phyloP scores from a whole-genome alignment of 352 stramenopile species.

The Globisporangium emineosum region DNA sequence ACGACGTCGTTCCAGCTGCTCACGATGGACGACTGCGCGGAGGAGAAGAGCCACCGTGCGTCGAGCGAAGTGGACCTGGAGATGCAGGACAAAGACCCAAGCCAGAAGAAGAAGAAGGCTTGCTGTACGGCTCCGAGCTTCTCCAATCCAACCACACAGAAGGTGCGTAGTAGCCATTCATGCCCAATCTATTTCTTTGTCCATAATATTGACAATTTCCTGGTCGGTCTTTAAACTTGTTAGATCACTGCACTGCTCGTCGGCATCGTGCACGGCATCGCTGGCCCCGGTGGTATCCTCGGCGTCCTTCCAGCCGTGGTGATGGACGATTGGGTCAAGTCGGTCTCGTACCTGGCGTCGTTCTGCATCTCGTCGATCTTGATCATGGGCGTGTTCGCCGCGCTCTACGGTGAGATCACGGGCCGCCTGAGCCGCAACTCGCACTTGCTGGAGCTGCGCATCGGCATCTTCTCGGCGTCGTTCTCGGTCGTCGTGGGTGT shows the following conservation, averaged over 20 bases:
- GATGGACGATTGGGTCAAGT: constrained; percentile 64
- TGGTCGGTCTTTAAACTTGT: neutral
- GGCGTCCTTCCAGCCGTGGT: constrained; percentile 85
- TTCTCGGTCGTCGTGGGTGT: constrained; percentile 76
- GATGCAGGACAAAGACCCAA: constrained; percentile 9
- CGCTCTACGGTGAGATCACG: constrained; percentile 77
- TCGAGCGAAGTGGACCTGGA: neutral
- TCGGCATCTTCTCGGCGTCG: constrained; percentile 68
- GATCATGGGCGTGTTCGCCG: constrained; percentile 90
- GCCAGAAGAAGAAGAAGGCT: constrained; percentile 19
- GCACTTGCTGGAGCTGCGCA: constrained; percentile 51
- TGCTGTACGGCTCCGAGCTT: constrained; percentile 39
- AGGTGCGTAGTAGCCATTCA: constrained; percentile 13
- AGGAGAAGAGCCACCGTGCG: constrained; percentile 13
- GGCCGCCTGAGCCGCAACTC: constrained; percentile 53
- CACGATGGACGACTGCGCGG: constrained; percentile 3
- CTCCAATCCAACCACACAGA: constrained; percentile 50
- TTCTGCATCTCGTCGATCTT: constrained; percentile 90
- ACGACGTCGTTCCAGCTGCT: constrained; percentile 23
- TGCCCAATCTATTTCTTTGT: neutral
- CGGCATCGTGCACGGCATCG: constrained; percentile 84
- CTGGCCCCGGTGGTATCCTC: constrained; percentile 54
- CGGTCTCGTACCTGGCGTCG: constrained; percentile 74
- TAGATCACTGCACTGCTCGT: constrained; percentile 74
- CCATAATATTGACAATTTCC: neutral